phyloP scores from a whole-genome alignment of 2,329 filamentous ascomycete genomes.

The Coleophoma eucalyptorum region DNA sequence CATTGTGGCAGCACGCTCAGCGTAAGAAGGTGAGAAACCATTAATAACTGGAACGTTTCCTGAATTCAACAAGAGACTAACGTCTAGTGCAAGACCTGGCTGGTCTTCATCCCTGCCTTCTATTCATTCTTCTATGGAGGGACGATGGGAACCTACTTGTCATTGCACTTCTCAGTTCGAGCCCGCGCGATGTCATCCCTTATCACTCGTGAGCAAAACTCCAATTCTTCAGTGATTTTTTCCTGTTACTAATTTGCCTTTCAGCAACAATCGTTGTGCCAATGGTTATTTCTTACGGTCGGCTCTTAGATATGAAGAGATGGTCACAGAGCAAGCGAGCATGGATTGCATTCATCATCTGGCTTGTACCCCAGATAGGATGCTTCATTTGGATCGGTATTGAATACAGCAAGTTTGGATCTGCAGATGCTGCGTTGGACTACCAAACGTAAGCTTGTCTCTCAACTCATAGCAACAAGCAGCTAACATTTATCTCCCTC shows the following conservation, averaged over 20 bases:
- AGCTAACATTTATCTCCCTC: background rate
- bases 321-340: slow-evolving; percentile 25
- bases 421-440: slow-evolving; percentile 6
- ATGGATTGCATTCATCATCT: slow-evolving; percentile 23
- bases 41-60: background rate
- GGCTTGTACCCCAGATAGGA: slow-evolving; percentile 23
- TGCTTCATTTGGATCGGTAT: slow-evolving; percentile 29
- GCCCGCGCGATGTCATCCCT: slow-evolving; percentile 51
- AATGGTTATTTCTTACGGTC: slow-evolving; percentile 12
- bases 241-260: background rate
- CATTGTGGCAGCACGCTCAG: slow-evolving; percentile 36
- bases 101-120: slow-evolving; percentile 30
- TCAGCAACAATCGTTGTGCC: slow-evolving; percentile 7
- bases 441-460: slow-evolving; percentile 7
- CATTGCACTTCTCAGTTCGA: slow-evolving; percentile 64
- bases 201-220: slow-evolving; percentile 22
- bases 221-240: background rate
- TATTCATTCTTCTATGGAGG: slow-evolving; percentile 36
- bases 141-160: slow-evolving; percentile 39
- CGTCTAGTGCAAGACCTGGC: slow-evolving; percentile 21
- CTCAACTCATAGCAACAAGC: background rate
- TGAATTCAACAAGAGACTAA: background rate
- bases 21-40: slow-evolving; percentile 20
- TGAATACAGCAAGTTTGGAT: slow-evolving; percentile 13
- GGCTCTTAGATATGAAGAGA: slow-evolving; percentile 21